Base-by-base conservation (phyloP, 2,329 filamentous ascomycete genomes). In the Corynespora cassiicola region DNA sequence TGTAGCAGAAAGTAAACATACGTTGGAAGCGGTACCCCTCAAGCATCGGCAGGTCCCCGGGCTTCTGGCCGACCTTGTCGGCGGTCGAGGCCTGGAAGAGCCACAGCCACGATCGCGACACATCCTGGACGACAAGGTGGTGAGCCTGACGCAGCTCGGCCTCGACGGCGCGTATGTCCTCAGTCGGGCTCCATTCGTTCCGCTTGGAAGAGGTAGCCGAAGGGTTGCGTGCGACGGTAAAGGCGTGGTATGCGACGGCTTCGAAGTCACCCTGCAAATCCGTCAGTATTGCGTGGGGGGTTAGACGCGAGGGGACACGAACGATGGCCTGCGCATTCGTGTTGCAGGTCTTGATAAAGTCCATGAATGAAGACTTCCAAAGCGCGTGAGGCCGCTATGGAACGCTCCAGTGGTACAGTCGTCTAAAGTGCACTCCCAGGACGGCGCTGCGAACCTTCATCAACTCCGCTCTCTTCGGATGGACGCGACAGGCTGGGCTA, bases 291-390 rank as follows among this genome's bases (percentile, higher is more conserved):
- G 28, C 10, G 2, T 10, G 20, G 7, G n/a, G 2, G 10, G 8
- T 5, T 2, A 15, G 11, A 15, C 17, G 23, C n/a, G 6, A 17
- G 10, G 2, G 20, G 8, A 14, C 6, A 47, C 59, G 33, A 46
- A 67, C 64, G 50, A 69, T 63, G 57, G 58, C 61, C 53, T 67
- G 64, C 58, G 63, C 65, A 60, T 67, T 69, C 23, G 65, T 67
- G 41, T 42, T 51, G 49, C 64, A 68, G 23, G 57, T 58, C 43
- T 57, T 66, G 56, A 65, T 58, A 63, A 65, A 64, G 61, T 68
- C 61, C 63, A 68, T 67, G 61, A 62, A 63, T 62, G 52, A 61
- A 52, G n/a, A n/a, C n/a, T n/a, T n/a, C n/a, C n/a, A n/a, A n/a
- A n/a, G n/a, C n/a, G 50, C 45, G 23, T 49, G 41, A 33, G 43